A percentile compares a stretch with the other conserved stretches of the same genome.
Evolutionary conservation across 441 rosid genomes (phyloP).

Genomic region (Syzygium syzygioides): DNA sequence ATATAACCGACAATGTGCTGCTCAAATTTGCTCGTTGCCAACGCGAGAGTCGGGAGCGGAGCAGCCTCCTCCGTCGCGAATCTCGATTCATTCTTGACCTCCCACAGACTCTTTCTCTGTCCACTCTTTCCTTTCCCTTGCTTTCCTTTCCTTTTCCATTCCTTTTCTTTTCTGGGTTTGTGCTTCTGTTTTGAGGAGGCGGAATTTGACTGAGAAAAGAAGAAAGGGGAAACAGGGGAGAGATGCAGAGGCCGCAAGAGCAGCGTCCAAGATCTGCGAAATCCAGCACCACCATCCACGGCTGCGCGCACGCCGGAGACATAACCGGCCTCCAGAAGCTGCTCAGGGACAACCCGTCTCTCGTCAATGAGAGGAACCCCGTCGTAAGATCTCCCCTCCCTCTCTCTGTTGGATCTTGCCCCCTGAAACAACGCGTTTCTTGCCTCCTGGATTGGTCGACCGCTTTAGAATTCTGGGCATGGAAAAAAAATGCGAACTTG

Average conservation of each 20-base stretch:
- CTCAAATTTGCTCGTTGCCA: background rate
- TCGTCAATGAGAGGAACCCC: too few relatives aligned
- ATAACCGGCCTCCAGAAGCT: slow-evolving; percentile 58
- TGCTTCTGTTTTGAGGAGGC: background rate
- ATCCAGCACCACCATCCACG: slow-evolving; percentile 63
- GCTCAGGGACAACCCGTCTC: slow-evolving; percentile 56
- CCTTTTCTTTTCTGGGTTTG: background rate
- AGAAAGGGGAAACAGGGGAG: background rate
- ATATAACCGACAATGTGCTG: background rate
- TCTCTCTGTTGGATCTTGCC: background rate
- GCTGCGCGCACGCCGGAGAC: slow-evolving; percentile 81
- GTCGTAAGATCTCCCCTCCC: too few relatives aligned
- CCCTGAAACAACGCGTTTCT: background rate
- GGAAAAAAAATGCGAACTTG: background rate
- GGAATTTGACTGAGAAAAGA: background rate
- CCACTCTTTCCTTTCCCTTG: too few relatives aligned
- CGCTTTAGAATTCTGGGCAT: background rate
- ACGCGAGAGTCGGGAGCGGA: slow-evolving; percentile 4
- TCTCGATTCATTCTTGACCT: background rate
- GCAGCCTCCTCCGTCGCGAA: background rate
- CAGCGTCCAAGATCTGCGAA: slow-evolving; percentile 64
- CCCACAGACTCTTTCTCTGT: background rate
- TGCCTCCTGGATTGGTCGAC: background rate
- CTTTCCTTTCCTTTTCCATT: background rate
- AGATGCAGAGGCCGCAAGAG: slow-evolving; percentile 59